Evolutionary conservation across 2,329 filamentous ascomycete genomes (phyloP).

Genomic region (Apiospora marii): DNA sequence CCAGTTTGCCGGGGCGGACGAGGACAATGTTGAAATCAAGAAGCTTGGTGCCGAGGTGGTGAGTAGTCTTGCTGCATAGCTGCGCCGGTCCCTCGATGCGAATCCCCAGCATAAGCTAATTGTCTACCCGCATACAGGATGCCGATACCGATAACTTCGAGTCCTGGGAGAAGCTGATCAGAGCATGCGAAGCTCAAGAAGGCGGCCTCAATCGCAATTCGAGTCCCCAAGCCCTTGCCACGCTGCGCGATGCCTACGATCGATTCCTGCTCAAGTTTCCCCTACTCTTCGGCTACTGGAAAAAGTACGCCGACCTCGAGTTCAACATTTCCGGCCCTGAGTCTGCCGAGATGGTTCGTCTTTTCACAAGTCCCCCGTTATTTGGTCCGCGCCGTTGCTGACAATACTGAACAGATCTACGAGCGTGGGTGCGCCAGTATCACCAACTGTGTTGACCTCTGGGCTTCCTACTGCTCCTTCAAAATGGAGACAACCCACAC

Average conservation of each 20-base stretch:
- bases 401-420: conserved; percentile 72
- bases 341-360: conserved; percentile 87
- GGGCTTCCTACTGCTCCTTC: conserved; percentile 97
- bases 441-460: conserved; percentile 91
- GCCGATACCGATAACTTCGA: conserved; percentile 90
- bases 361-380: background rate
- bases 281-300: conserved; percentile 97
- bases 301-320: conserved; percentile 97
- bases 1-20: conserved; percentile 38
- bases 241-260: conserved; percentile 88
- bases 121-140: conserved; percentile 50
- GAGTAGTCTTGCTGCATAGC: conserved; percentile 47
- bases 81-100: background rate
- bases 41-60: conserved; percentile 69
- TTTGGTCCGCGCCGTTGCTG: conserved; percentile 26
- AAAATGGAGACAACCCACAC: conserved; percentile 98
- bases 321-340: conserved; percentile 97
- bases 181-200: conserved; percentile 83
- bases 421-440: conserved; percentile 95
- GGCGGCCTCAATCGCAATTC: conserved; percentile 97
- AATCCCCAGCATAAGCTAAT: conserved; percentile 27
- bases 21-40: conserved; percentile 58
- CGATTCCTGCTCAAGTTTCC: conserved; percentile 94
- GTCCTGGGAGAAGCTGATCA: conserved; percentile 91
- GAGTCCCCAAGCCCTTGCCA: conserved; percentile 88